Evolutionary conservation across 257 asterid genomes (phyloP), one percentile per base, ranked within the genome.

Genomic region (Nicotiana obtusifolia): DNA sequence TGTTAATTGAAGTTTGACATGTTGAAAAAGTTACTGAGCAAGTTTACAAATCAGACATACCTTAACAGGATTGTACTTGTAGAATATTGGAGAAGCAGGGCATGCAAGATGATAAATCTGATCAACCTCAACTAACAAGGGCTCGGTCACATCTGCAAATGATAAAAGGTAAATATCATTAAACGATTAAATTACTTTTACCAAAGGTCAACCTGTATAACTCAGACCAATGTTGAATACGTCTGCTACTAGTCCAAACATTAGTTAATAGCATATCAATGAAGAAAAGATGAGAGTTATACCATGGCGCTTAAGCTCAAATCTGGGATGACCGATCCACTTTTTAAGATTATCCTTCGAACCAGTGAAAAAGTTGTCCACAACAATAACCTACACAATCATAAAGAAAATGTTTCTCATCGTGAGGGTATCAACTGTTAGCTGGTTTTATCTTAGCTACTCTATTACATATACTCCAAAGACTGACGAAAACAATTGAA

Each of bases 61-160:
- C 94, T 95, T 95, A 66, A 95, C 99, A 53, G 99, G 97, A 82
- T 95, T 95, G 91, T 95, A 90, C 82, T 95, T 95, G 89, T 95
- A 95, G 86, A 93, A 93, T 65, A 95, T 93, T 20, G 98, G 99
- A 81, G 98, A 95, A 60, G 99, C 99, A 62, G 99, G 99, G 64
- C 99, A 95, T 82, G 99, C 99, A 84, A 95, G 99, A 89, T 95
- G 99, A 89, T 95, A 95, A 78, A 95, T 95, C 67, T 87, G 91
- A 87, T 95, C 99, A 83, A 93, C 98, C 82, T 95, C 99, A 53
- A 95, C 59, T 83, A 95, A 81, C 85, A 95, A 76, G 16, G 99
- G 80, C 92, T 95, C 99, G 1, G 99, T 95, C 86, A 95, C 95
- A 80, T 95, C 98, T 95, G 90, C 76, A 82, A 73, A 71, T 20